Base-by-base conservation (phyloP, 208 protist species). In the Leishmania amazonensis region DNA sequence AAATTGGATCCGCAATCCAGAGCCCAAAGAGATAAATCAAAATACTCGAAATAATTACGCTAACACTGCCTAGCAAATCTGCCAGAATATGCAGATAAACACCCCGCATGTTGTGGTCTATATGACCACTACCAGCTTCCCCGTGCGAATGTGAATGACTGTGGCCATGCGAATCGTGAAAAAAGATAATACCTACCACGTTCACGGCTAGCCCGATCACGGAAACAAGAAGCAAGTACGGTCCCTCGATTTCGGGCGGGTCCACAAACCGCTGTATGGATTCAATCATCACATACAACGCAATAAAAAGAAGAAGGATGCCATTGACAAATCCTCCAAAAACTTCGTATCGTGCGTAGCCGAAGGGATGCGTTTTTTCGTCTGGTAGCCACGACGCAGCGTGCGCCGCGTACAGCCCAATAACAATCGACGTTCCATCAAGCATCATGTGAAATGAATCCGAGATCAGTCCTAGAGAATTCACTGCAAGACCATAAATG, bases 361-460 rank as follows among this genome's bases (percentile, higher is more conserved):
- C 94, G 87, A 96, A 97, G 9, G 92, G 90, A 73, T 95, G 83
- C 60, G 78, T 90, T 83, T 96, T 95, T 82, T 96, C 91, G 51
- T 98, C 89, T 54, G 88, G 58, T 54, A 81, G 84, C 91, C 96
- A 98, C 75, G 96, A 97, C 45, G 99, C 95, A 9, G 99, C 97
- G 80, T 98, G 94, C 9, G 92, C 89, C 2, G 98, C 97, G 68
- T 91, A 93, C 19, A 99, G 88, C 1, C 96, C 98, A 83, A 99
- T 97, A n/a, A 86, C 89, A 21, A 99, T 87, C 0, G 98, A 99
- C 15, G 91, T 92, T 11, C 92, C 98, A 82, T 99, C 98, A 45
- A 99, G 96, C 21, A 99, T 86, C 99, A 99, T 99, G 87, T 99
- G 99, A 80, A 99, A 99, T 7, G 95, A 94, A 91, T 99, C 99